A percentile compares a stretch with the other conserved stretches of the same genome.
These are phyloP conservation scores for Allium sativum DNA, from an alignment of 106 monocot genomes.

Conservation along the genomic window DNA sequence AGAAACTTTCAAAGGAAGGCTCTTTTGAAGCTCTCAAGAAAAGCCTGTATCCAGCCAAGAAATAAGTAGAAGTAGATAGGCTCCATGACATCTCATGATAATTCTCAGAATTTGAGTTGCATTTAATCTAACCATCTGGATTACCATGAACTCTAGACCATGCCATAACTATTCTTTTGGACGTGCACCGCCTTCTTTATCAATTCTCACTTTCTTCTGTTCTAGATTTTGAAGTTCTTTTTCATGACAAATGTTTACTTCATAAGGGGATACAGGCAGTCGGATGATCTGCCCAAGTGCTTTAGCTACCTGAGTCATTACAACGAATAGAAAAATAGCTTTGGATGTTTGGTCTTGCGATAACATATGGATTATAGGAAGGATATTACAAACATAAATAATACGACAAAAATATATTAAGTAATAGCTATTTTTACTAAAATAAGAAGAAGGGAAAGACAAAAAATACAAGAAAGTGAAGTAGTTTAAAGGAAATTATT, in stretches of 20 bases:
- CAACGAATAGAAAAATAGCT: slow-evolving; percentile 3
- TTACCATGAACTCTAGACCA: slow-evolving; percentile 12
- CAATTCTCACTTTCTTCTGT: slow-evolving; percentile 14
- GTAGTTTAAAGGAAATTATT: background rate
- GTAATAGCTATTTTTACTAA: background rate
- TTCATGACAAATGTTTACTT: background rate
- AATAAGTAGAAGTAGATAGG: slow-evolving; percentile 23
- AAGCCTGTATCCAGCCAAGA: slow-evolving; percentile 18
- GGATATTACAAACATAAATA: background rate
- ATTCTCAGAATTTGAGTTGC: slow-evolving; percentile 37
- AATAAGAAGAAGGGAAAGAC: background rate
- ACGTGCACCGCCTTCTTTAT: slow-evolving; percentile 6
- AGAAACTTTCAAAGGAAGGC: slow-evolving; percentile 21
- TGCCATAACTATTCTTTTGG: slow-evolving; percentile 23
- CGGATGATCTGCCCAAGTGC: slow-evolving; percentile 11
- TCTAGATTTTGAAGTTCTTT: slow-evolving; percentile 4
- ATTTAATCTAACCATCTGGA: slow-evolving; percentile 26
- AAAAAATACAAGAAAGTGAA: background rate
- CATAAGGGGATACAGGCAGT: background rate
- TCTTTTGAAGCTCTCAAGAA: slow-evolving; percentile 15
- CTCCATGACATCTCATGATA: slow-evolving; percentile 30
- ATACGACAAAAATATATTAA: background rate
- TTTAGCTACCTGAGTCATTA: slow-evolving; percentile 10
- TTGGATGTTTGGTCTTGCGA: slow-evolving; percentile 5
- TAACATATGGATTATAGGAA: too few relatives aligned